Conservation (phyloP, 2,329 filamentous ascomycete species). For the Nothopassalora personata region DNA sequence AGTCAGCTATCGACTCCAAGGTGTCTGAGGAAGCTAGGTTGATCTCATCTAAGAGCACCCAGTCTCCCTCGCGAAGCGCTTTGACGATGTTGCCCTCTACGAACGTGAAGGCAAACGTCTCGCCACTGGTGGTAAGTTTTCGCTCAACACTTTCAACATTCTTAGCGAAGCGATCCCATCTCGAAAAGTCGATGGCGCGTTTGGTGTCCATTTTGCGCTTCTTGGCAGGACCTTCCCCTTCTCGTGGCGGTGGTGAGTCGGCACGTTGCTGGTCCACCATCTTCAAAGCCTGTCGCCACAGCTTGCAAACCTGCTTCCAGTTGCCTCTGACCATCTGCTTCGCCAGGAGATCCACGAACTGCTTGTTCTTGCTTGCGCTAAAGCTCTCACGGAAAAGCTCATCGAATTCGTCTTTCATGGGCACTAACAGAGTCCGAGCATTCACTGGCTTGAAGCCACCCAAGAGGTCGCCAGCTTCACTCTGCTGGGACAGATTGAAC, state of each 20-base stretch:
- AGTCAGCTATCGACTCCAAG: constrained; percentile 83
- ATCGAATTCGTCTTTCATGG: constrained; percentile 89
- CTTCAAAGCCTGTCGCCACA: constrained; percentile 84
- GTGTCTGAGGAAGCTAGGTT: constrained; percentile 94
- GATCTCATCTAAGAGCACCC: constrained; percentile 95
- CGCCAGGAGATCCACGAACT: constrained; percentile 73
- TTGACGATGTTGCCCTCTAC: constrained; percentile 94
- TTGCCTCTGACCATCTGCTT: constrained; percentile 76
- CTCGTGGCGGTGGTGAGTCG: constrained; percentile 45
- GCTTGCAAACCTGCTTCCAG: constrained; percentile 77
- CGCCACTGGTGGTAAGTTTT: constrained; percentile 66
- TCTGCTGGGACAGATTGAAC: constrained; percentile 96
- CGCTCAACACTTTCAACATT: constrained; percentile 74
- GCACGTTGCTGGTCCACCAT: constrained; percentile 63
- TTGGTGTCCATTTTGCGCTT: constrained; percentile 58
- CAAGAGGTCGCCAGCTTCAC: constrained; percentile 89
- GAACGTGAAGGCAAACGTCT: constrained; percentile 88
- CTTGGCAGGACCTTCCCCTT: constrained; percentile 61
- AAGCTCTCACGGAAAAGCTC: constrained; percentile 84
- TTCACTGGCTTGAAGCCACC: constrained; percentile 97
- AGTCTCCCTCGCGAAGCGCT: constrained; percentile 91
- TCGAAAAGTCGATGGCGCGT: constrained; percentile 44
- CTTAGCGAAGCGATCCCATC: constrained; percentile 75
- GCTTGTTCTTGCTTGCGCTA: constrained; percentile 78
- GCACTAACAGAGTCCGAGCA: constrained; percentile 77